Base-by-base conservation (phyloP, 2,329 filamentous ascomycete species). In the Amauroascus verrucosus region DNA sequence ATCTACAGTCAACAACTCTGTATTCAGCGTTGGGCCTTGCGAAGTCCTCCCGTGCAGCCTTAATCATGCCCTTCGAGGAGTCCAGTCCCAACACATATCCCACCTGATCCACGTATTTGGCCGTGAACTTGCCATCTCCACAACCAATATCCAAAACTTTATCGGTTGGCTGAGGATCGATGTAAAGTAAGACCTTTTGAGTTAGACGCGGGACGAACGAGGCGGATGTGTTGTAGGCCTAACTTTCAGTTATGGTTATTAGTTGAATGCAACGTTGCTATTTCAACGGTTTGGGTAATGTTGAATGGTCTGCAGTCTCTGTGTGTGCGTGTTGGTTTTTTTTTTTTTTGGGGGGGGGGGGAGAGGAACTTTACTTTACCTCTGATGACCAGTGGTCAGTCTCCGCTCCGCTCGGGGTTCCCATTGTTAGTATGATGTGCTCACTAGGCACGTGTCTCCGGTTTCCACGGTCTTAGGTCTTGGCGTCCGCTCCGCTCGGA, bases 191-290 rank as follows among this genome's bases (percentile, higher is more conserved):
- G 4, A 84, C 72, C 55, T 80, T 82, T 14, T 72, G 73, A 0
- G 81, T 76, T 8, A 84, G 69, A 61, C 81, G 79, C 2, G 82
- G 81, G 7, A 84, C 81, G 60, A 84, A 85, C 0, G 78, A 77
- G 6, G 81, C 82, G 1, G 80, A 76, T 54, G 77, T 70, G 56
- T 81, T 77, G 62, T 84, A 85, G 30, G 75, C 75, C 77, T 81
- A 56, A 33, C 26, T 40, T 20, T 47, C 20, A 20, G n/a, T 18
- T 9, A n/a, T 46, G 26, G 30, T 6, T 14, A 14, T 32, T 11
- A 6, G 28, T 32, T 26, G 16, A 3, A 16, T 45, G 24, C 8
- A 6, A 2, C 1, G 14, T 9, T 45, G 8, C 2, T 2, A 16
- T 24, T 6, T 44, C 6, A 7, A 9, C 3, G 6, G 16, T 13